A percentile compares a stretch with the other conserved stretches of the same genome.
Evolutionary conservation across 257 asterid genomes (phyloP).

Genomic region (Capsicum rhomboideum): DNA sequence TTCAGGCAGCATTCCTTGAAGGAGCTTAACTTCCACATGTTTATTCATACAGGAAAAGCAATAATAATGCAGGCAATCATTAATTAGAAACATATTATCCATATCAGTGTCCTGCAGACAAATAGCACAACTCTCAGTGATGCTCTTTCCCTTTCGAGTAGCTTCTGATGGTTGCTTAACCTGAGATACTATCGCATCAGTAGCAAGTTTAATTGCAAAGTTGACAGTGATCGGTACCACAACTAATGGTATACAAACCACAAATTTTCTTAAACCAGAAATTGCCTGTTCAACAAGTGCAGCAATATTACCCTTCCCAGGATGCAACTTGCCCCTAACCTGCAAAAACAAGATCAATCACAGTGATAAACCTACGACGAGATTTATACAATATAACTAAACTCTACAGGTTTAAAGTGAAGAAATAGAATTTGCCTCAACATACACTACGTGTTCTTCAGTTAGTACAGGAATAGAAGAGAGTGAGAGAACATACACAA

Average conservation of each 20-base stretch:
- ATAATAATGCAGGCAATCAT: constrained; percentile 42
- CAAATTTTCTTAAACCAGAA: constrained; percentile 13
- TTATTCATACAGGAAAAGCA: constrained; percentile 44
- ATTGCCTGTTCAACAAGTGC: constrained; percentile 23
- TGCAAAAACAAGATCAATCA: constrained; percentile 17
- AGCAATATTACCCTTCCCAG: constrained; percentile 9
- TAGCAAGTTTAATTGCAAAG: not conserved
- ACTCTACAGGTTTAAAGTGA: not conserved
- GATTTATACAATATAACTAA: not conserved
- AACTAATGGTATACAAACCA: not conserved
- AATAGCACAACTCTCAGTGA: constrained; percentile 31
- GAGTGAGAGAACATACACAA: not conserved
- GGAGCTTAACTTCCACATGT: constrained; percentile 49
- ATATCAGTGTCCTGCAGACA: constrained; percentile 38
- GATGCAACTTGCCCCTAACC: constrained; percentile 27
- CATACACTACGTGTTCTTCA: not conserved
- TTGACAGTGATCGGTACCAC: not conserved
- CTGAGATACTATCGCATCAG: constrained; percentile 14
- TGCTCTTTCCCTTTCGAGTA: constrained; percentile 9
- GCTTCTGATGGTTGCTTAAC: not conserved
- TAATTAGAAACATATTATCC: constrained; percentile 31
- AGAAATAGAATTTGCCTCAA: not conserved
- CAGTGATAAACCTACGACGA: not conserved
- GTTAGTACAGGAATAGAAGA: not conserved
- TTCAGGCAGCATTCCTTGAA: constrained; percentile 22